Base-by-base conservation (phyloP, 768 basidiomycete genomes). In the Mycena venus region DNA sequence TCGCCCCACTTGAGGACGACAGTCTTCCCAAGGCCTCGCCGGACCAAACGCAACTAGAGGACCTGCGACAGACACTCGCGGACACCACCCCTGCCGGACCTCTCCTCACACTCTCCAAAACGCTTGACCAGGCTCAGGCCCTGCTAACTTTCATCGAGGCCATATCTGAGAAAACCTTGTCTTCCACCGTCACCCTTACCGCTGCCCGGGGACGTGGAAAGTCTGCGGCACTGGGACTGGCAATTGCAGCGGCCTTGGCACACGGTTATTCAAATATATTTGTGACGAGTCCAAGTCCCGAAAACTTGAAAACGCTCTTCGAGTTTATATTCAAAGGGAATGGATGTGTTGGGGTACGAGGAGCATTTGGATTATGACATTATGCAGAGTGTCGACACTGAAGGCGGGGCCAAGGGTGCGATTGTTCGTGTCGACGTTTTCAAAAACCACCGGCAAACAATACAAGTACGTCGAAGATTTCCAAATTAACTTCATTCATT, bases 291-390 rank as follows among this genome's bases (percentile, higher is more conserved):
- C 98, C 98, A 0, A 96, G 94, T 79, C 98, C 98, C 2, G 98
- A 99, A 84, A 99, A 99, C 83, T 86, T 99, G 85, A 97, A 95
- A 86, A 99, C 98, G 0, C 82, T 99, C n/a, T 99, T 99, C 79
- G 96, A 99, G 71, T 99, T 99, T 82, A 90, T 99, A 31, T 98
- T 98, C 89, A 98, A 98, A n/a, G 81, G 98, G 98, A 1, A 86
- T 99, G 86, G 98, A 99, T 80, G 94, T 90, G 3, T 85, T 99
- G 40, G 97, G 96, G 1, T 99, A 97, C 80, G 97, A 99, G 83
- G 98, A 99, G 81, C 98, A 99, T 84, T 88, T 98, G 61, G 98
- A 99, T 79, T 99, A 99, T 77, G 98, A 99, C 79, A 96, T 99
- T 73, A 91, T 94, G 40, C 96, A 98, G 83, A 96, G 95, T 74